Percentiles rank a stretch among this genome's conserved stretches.
These are phyloP conservation scores for Wickerhamomyces canadensis DNA, from an alignment of 805 yeast species.

Conservation along the genomic window DNA sequence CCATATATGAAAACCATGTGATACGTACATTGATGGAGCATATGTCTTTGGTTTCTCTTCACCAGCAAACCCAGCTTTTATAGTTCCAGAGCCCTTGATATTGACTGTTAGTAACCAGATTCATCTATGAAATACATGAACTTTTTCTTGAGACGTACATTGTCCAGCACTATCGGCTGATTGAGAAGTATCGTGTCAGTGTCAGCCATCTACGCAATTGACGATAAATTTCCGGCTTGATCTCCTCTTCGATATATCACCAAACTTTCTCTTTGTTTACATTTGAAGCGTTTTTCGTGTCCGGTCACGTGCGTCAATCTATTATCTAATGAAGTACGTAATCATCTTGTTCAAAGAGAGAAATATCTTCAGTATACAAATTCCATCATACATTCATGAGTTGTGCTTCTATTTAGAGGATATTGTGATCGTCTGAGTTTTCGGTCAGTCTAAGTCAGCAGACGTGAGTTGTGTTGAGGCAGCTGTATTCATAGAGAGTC, in stretches of 20 bases:
- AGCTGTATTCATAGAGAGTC: constrained; percentile 10
- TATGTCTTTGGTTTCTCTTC: constrained; percentile 71
- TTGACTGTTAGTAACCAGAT: constrained; percentile 3
- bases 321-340: too few species aligned
- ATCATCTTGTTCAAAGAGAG: too few species aligned
- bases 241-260: too few species aligned
- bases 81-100: constrained; percentile 64
- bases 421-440: too few species aligned
- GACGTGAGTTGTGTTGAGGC: constrained; percentile 4
- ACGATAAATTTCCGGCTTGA: too few species aligned
- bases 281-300: neutral
- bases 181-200: constrained; percentile 34
- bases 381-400: too few species aligned
- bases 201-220: constrained; percentile 10
- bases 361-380: too few species aligned
- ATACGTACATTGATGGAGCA: constrained; percentile 51
- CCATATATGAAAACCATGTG: neutral
- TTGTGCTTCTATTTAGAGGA: too few species aligned
- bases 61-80: constrained; percentile 92
- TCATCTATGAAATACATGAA: neutral
- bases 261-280: constrained; percentile 1
- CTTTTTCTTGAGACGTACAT: constrained; percentile 30
- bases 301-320: neutral
- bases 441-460: neutral
- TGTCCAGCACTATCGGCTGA: constrained; percentile 75